A percentile compares a stretch with the other conserved stretches of the same genome.
These are phyloP conservation scores for Tylopilus sp. DNA, from an alignment of 768 basidiomycete species.

Conservation along the genomic window DNA sequence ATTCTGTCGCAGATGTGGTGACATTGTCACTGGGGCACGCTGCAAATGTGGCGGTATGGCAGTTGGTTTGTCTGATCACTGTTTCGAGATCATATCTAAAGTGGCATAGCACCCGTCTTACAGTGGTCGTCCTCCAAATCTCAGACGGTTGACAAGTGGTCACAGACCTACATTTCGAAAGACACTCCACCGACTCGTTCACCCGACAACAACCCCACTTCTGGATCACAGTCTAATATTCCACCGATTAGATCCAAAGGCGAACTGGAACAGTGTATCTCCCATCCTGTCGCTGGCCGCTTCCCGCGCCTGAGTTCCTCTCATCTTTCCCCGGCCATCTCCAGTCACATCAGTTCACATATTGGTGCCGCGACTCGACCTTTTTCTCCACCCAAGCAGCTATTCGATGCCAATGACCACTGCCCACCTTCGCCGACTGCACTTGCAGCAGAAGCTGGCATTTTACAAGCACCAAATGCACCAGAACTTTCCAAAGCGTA, in stretches of 20 bases:
- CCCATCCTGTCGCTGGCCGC: conserved; percentile 31
- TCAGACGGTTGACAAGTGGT: conserved; percentile 65
- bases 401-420: conserved; percentile 16
- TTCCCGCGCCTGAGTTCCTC: conserved; percentile 50
- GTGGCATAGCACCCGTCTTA: conserved; percentile 57
- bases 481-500: conserved; percentile 77
- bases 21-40: conserved; percentile 67
- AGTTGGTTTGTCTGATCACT: conserved; percentile 56
- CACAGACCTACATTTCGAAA: conserved; percentile 68
- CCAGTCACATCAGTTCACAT: conserved; percentile 52
- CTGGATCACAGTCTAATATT: conserved; percentile 10
- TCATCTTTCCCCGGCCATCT: conserved; percentile 33
- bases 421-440: conserved; percentile 35
- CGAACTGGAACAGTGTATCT: conserved; percentile 2
- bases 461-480: conserved; percentile 57
- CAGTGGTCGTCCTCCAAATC: conserved; percentile 51
- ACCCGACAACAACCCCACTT: conserved; percentile 13
- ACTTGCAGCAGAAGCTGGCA: conserved; percentile 53
- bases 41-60: conserved; percentile 79
- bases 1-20: conserved; percentile 83
- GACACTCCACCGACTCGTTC: conserved; percentile 46
- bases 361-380: conserved; percentile 54
- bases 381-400: conserved; percentile 55
- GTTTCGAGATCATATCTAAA: conserved; percentile 12
- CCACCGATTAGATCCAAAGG: conserved; percentile 4